Percentiles rank a stretch among this genome's conserved stretches.
These are phyloP conservation scores for Plantago rigida DNA, from an alignment of 305 asterid species.

Conservation along the genomic window DNA sequence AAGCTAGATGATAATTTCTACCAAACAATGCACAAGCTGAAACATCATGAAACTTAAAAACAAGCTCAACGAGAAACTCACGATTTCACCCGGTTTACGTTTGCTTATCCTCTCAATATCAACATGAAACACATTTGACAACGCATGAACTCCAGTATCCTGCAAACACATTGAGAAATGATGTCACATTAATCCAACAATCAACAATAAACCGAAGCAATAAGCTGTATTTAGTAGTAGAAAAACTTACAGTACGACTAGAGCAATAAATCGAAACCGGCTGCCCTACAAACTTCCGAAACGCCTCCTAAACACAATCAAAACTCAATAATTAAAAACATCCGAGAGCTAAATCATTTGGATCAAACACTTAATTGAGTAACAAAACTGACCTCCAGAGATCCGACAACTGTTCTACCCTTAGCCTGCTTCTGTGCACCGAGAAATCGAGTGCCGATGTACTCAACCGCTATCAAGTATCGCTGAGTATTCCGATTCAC, in stretches of 20 bases:
- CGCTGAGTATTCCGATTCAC: conserved; percentile 47
- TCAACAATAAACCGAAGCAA: not conserved
- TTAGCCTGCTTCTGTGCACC: conserved; percentile 78
- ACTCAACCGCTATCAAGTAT: conserved; percentile 74
- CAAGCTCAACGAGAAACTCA: conserved; percentile 22
- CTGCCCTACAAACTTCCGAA: conserved; percentile 63
- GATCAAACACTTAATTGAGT: not conserved
- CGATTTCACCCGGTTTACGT: conserved; percentile 89
- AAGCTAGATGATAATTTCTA: too few species aligned
- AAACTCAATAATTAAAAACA: not conserved
- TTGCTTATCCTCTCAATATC: conserved; percentile 91
- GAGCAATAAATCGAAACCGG: conserved; percentile 78
- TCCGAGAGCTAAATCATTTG: not conserved
- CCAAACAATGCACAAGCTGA: too few species aligned
- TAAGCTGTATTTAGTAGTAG: not conserved
- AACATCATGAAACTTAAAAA: too few species aligned
- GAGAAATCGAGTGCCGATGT: conserved; percentile 72
- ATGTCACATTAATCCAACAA: not conserved
- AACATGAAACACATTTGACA: conserved; percentile 85
- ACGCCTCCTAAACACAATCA: conserved; percentile 51
- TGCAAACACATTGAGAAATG: conserved; percentile 18
- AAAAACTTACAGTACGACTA: conserved; percentile 74
- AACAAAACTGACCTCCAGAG: conserved; percentile 43
- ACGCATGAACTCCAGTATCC: conserved; percentile 97
- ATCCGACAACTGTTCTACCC: conserved; percentile 75